phyloP scores from a whole-genome alignment of 2,329 filamentous ascomycete genomes.

The Emergomyces pasteurianus region DNA sequence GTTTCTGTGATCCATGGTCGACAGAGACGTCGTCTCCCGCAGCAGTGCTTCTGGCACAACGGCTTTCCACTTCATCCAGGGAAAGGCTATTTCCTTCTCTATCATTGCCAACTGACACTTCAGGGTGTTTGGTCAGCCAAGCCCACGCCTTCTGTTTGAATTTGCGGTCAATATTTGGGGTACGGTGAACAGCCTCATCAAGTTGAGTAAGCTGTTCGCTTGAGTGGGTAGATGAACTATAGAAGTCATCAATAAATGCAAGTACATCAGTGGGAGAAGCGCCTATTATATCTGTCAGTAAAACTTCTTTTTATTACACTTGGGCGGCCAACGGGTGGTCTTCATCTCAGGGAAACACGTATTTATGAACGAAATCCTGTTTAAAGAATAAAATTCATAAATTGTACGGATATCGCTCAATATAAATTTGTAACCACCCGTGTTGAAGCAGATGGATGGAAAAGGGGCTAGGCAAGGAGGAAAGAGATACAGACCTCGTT shows the following conservation, averaged over 20 bases:
- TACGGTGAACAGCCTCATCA: background rate
- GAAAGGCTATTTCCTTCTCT: conserved; percentile 29
- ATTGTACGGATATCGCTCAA: background rate
- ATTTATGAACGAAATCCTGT: background rate
- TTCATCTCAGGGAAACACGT: background rate
- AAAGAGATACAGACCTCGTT: conserved; percentile 39
- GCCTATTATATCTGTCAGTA: conserved; percentile 20
- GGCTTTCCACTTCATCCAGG: conserved; percentile 29
- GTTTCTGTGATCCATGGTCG: background rate
- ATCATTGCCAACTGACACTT: conserved; percentile 40
- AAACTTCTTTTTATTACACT: background rate
- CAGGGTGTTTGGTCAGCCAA: conserved; percentile 45
- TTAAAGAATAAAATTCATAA: background rate
- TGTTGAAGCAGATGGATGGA: background rate
- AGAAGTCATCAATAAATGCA: conserved; percentile 25
- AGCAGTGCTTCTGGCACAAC: background rate
- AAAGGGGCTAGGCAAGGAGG: background rate
- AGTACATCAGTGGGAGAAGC: conserved; percentile 26
- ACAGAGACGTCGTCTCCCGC: background rate
- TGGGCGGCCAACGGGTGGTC: no score
- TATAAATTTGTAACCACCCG: background rate
- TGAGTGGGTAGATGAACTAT: conserved; percentile 15
- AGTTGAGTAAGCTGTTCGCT: background rate
- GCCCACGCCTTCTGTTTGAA: conserved; percentile 46
- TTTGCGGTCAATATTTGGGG: conserved; percentile 32